Evolutionary conservation across 2,329 filamentous ascomycete genomes (phyloP).

Genomic region (Ilyonectria robusta): DNA sequence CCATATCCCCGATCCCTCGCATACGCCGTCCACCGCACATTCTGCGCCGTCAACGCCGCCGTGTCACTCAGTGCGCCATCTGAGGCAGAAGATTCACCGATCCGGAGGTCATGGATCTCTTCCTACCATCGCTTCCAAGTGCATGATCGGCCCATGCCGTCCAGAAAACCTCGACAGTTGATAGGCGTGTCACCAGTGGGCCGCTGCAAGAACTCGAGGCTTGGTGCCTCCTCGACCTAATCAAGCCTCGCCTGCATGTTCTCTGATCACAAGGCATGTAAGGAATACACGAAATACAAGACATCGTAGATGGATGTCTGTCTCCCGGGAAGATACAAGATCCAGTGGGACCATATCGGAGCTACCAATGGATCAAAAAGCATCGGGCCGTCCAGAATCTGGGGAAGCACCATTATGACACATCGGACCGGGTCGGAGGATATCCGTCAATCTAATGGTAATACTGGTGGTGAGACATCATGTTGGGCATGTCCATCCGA

Average conservation of each 20-base stretch:
- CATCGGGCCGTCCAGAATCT: background rate
- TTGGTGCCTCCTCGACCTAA: slow-evolving; percentile 62
- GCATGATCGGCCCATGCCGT: slow-evolving; percentile 63
- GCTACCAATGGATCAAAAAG: too few species aligned
- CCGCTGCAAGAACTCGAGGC: slow-evolving; percentile 61
- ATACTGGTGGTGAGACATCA: slow-evolving; percentile 9
- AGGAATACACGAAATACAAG: slow-evolving; percentile 53
- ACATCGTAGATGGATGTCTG: background rate
- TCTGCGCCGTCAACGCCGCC: slow-evolving; percentile 55
- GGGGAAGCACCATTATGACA: background rate
- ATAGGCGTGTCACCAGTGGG: slow-evolving; percentile 67
- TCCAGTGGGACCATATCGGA: background rate
- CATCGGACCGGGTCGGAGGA: background rate
- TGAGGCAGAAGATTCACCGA: slow-evolving; percentile 53
- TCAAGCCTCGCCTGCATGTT: slow-evolving; percentile 64
- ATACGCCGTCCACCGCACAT: slow-evolving; percentile 60
- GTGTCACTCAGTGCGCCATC: slow-evolving; percentile 39
- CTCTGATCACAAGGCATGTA: slow-evolving; percentile 67
- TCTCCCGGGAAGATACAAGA: background rate
- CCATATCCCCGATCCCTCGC: slow-evolving; percentile 59
- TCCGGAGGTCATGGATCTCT: slow-evolving; percentile 62
- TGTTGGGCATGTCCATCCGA: slow-evolving; percentile 28
- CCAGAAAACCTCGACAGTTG: slow-evolving; percentile 63
- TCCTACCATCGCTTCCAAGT: slow-evolving; percentile 60
- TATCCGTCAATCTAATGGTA: background rate